Conservation (phyloP, 352 stramenopile genomes). For the Phytophthora pisi region DNA sequence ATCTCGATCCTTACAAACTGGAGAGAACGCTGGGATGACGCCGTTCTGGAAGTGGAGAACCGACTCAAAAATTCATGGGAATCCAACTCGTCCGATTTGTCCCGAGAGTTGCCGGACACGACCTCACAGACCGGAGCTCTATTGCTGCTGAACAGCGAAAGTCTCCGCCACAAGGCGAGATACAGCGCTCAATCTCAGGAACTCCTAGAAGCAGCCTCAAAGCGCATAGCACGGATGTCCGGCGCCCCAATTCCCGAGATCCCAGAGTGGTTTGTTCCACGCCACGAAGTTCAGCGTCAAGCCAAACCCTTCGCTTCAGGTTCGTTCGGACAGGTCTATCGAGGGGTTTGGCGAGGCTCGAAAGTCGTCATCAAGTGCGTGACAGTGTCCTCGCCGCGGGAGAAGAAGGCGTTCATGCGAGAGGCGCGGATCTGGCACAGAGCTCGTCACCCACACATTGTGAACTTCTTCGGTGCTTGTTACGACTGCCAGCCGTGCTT, state of each 20-base stretch:
- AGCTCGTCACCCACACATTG: slow-evolving; percentile 85
- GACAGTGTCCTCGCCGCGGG: background rate
- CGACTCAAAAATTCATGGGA: slow-evolving; percentile 11
- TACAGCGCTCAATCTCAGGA: slow-evolving; percentile 8
- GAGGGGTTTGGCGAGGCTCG: slow-evolving; percentile 5
- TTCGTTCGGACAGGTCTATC: slow-evolving; percentile 17
- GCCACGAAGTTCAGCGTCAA: slow-evolving; percentile 26
- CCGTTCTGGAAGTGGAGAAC: slow-evolving; percentile 3
- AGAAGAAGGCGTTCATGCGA: slow-evolving; percentile 14
- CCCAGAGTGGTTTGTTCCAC: slow-evolving; percentile 33
- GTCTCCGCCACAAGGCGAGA: slow-evolving; percentile 6
- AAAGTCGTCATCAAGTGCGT: slow-evolving; percentile 29
- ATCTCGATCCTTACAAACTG: slow-evolving; percentile 6
- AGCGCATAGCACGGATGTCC: slow-evolving; percentile 17
- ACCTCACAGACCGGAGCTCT: slow-evolving; percentile 11
- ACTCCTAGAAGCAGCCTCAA: slow-evolving; percentile 5
- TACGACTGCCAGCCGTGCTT: slow-evolving; percentile 20
- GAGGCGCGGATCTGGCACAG: slow-evolving; percentile 91
- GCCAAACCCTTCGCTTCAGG: slow-evolving; percentile 18
- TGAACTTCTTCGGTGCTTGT: slow-evolving; percentile 65
- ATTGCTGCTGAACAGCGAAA: slow-evolving; percentile 17
- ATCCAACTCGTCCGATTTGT: slow-evolving; percentile 10
- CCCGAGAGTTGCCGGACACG: slow-evolving; percentile 7
- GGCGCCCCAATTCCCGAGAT: slow-evolving; percentile 10
- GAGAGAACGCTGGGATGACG: slow-evolving; percentile 5